These are phyloP conservation scores for Populus alba DNA, from an alignment of 345 rosid genomes.

Conservation along the genomic window DNA sequence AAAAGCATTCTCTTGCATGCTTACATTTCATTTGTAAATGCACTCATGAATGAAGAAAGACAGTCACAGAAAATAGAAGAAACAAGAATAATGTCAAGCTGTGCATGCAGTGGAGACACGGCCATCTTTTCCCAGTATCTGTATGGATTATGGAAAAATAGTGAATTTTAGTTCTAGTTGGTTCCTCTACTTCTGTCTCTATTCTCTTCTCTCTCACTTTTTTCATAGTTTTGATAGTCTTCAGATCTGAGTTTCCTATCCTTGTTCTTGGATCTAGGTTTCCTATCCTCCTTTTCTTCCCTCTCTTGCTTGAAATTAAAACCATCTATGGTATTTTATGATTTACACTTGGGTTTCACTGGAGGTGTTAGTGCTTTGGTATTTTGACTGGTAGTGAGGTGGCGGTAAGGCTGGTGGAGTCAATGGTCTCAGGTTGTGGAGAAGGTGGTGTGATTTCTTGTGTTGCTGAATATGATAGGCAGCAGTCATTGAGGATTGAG, in stretches of 20 bases:
- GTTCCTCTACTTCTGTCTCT: neutral
- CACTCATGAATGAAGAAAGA: neutral
- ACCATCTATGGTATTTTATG: neutral
- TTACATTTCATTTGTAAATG: neutral
- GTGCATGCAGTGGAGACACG: neutral
- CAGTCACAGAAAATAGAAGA: neutral
- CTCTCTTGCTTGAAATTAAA: neutral
- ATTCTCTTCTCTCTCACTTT: neutral
- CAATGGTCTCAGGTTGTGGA: neutral
- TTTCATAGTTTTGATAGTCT: neutral
- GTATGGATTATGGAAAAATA: neutral
- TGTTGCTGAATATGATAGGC: neutral
- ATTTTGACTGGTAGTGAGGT: neutral
- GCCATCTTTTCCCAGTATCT: neutral
- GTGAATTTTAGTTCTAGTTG: neutral
- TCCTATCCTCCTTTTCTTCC: neutral
- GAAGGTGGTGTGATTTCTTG: neutral
- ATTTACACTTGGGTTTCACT: neutral
- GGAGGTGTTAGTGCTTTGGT: neutral
- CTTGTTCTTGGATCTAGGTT: neutral
- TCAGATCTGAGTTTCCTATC: neutral
- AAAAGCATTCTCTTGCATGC: neutral
- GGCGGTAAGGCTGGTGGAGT: neutral
- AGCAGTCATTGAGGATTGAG: neutral
- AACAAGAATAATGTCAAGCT: neutral